These are phyloP conservation scores for Melampsora larici-populina DNA, from an alignment of 1,284 basidiomycete species.

Conservation along the genomic window DNA sequence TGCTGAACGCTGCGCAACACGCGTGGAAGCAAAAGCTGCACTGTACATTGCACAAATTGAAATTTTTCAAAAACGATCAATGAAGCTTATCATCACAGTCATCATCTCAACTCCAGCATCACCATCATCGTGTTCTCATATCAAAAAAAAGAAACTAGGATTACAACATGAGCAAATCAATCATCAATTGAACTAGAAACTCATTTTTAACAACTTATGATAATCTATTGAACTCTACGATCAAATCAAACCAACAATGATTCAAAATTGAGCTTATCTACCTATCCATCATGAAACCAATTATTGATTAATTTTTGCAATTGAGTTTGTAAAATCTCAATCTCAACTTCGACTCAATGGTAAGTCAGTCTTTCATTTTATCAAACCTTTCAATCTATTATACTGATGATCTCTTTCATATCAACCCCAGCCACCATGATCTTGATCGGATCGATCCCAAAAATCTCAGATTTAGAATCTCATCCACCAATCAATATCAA, in stretches of 20 bases:
- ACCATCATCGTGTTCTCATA: too few relatives aligned
- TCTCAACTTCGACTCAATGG: constrained; percentile 10
- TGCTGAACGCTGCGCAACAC: too few relatives aligned
- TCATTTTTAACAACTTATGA: background rate
- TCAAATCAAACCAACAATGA: background rate
- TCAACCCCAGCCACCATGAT: constrained; percentile 14
- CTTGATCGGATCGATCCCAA: background rate
- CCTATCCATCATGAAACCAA: background rate
- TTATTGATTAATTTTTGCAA: background rate
- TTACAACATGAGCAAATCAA: too few relatives aligned
- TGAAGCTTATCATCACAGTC: too few relatives aligned
- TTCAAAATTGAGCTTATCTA: background rate
- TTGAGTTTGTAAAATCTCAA: constrained; percentile 13
- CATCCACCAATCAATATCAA: background rate
- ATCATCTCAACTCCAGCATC: too few relatives aligned
- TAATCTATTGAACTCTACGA: background rate
- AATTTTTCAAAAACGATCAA: too few relatives aligned
- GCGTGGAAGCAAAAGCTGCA: too few relatives aligned
- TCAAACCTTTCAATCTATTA: background rate
- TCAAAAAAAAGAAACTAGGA: too few relatives aligned
- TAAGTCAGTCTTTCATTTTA: background rate
- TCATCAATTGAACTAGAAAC: background rate
- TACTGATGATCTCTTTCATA: background rate
- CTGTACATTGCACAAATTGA: too few relatives aligned
- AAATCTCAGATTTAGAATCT: background rate